Conservation (phyloP, 2,329 filamentous ascomycete genomes). For the Ophiosphaerella narmari region DNA sequence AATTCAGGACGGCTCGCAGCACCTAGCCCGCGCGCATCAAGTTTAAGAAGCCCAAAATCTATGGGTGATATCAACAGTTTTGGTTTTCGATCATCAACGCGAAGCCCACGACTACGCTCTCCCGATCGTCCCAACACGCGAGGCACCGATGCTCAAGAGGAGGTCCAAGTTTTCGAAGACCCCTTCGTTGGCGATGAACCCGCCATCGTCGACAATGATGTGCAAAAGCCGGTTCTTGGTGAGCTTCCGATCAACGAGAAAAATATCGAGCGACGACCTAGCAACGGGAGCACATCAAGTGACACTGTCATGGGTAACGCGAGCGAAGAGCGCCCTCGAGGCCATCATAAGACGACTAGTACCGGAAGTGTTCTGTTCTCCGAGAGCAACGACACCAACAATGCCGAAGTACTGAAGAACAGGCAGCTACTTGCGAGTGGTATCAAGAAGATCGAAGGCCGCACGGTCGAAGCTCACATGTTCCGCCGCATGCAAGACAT, state of each 20-base stretch:
- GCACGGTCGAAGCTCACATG: constrained; percentile 77
- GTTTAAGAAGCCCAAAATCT: constrained; percentile 37
- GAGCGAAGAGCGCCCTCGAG: constrained; percentile 29
- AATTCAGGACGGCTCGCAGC: constrained; percentile 30
- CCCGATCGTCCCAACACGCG: constrained; percentile 41
- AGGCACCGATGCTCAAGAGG: constrained; percentile 43
- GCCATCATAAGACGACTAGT: constrained; percentile 46
- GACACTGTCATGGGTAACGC: constrained; percentile 34
- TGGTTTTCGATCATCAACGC: constrained; percentile 22
- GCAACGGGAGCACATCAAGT: constrained; percentile 32
- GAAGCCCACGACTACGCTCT: constrained; percentile 38
- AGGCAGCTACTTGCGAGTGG: constrained; percentile 71
- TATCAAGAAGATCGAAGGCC: constrained; percentile 71
- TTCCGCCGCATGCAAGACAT: constrained; percentile 79
- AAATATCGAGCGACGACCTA: constrained; percentile 40
- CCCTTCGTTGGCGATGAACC: constrained; percentile 51
- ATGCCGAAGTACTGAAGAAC: constrained; percentile 50
- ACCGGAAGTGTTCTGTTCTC: constrained; percentile 42
- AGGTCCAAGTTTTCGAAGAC: constrained; percentile 60
- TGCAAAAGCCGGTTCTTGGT: constrained; percentile 53
- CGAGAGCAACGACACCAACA: constrained; percentile 37
- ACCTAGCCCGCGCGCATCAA: constrained; percentile 32
- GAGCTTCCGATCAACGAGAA: constrained; percentile 58
- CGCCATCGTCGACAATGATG: constrained; percentile 29
- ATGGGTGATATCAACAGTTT: constrained; percentile 27